phyloP scores from a whole-genome alignment of 148 eudicot genomes.

The Linanthus parryae region DNA sequence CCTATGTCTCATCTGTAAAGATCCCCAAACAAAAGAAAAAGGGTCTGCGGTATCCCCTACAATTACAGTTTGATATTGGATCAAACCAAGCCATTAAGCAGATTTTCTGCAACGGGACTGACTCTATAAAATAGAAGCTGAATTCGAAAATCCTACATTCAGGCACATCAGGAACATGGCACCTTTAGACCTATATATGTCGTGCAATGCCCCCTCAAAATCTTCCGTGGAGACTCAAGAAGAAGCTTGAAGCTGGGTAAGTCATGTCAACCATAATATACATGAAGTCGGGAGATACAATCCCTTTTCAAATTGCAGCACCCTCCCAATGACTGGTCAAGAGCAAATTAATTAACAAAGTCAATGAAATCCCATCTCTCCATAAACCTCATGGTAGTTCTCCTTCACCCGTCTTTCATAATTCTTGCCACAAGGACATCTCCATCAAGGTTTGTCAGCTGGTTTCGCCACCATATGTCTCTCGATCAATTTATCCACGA shows the following conservation, averaged over 20 bases:
- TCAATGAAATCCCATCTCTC: conserved; percentile 3
- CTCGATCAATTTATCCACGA: conserved; percentile 89
- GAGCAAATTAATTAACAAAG: conserved; percentile 1
- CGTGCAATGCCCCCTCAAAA: background rate
- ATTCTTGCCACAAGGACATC: background rate
- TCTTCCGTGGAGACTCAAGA: background rate
- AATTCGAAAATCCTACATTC: conserved; percentile 3
- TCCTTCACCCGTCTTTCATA: background rate
- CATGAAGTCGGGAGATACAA: too few species aligned
- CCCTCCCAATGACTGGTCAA: background rate
- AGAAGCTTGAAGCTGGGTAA: conserved; percentile 1
- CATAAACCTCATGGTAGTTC: conserved; percentile 9
- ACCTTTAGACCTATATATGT: background rate
- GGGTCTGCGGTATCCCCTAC: conserved; percentile 33
- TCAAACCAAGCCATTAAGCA: conserved; percentile 19
- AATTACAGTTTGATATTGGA: conserved; percentile 40
- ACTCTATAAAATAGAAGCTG: conserved; percentile 3
- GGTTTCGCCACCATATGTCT: conserved; percentile 64
- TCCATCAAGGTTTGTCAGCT: conserved; percentile 46
- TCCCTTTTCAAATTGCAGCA: background rate
- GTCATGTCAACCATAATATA: conserved; percentile 1
- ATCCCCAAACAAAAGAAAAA: conserved; percentile 38
- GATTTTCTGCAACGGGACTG: conserved; percentile 6
- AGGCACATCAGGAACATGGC: background rate
- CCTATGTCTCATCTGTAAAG: conserved; percentile 27